Evolutionary conservation across 495 filamentous ascomycete genomes (phyloP).

Genomic region (Trypethelium eluteriae): DNA sequence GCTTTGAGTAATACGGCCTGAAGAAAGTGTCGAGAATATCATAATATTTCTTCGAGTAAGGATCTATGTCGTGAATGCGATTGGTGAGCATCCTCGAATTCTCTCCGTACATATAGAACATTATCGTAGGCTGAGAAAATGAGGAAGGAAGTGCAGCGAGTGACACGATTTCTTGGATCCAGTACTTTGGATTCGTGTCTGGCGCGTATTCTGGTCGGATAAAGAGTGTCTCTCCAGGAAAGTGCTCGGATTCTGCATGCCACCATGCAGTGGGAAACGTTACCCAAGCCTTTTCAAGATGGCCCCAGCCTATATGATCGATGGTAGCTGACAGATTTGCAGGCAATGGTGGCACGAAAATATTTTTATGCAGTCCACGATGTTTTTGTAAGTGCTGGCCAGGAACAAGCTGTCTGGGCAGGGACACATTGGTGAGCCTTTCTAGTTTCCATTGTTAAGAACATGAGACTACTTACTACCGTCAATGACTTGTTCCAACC

Average conservation of each 20-base stretch:
- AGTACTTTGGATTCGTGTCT: not conserved
- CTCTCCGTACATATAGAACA: not conserved
- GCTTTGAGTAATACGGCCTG: conserved; percentile 3
- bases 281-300: conserved; percentile 18
- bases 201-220: not conserved
- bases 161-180: not conserved
- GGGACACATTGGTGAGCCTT: not conserved
- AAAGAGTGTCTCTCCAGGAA: not conserved
- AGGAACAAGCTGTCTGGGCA: conserved; percentile 14
- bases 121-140: not conserved
- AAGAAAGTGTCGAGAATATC: not conserved
- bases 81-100: not conserved
- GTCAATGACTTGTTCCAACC: conserved; percentile 18
- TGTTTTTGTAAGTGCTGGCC: conserved; percentile 14
- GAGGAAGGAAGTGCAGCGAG: not conserved
- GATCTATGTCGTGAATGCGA: not conserved
- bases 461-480: not conserved
- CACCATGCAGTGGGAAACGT: conserved; percentile 16
- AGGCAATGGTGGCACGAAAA: conserved; percentile 19
- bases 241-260: not conserved
- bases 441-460: not conserved
- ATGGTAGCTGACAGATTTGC: conserved; percentile 1
- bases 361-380: conserved; percentile 12
- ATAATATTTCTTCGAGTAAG: not conserved
- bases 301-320: not conserved